A percentile compares a stretch with the other conserved stretches of the same genome.
These are phyloP conservation scores for Colletotrichum lentis DNA, from an alignment of 2,329 filamentous ascomycete species.

Conservation along the genomic window DNA sequence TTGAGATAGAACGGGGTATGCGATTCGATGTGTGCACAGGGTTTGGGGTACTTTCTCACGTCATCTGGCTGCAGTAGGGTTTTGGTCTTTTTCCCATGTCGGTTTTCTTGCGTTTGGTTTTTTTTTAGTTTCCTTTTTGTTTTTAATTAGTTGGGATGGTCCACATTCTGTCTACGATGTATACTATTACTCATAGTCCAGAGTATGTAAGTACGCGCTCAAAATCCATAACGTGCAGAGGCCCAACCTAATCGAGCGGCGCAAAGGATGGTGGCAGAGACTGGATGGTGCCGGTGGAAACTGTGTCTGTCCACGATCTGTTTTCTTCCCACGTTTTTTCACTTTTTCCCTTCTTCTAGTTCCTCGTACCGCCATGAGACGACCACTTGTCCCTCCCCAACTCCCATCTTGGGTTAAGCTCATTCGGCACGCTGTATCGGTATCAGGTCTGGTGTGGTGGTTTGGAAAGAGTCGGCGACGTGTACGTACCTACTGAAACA, in stretches of 20 bases:
- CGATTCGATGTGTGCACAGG: background rate
- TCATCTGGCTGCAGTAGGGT: background rate
- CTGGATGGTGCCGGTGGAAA: background rate
- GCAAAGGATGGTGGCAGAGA: background rate
- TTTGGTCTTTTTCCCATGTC: too few relatives aligned
- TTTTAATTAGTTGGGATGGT: slow-evolving; percentile 13
- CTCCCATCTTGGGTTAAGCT: background rate
- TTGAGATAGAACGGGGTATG: too few relatives aligned
- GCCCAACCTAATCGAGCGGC: slow-evolving; percentile 24
- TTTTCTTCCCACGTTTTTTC: background rate
- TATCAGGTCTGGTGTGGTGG: background rate
- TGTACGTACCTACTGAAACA: background rate
- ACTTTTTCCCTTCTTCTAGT: too few relatives aligned
- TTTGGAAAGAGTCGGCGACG: background rate
- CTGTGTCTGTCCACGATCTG: background rate
- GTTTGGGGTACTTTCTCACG: slow-evolving; percentile 17
- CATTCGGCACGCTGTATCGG: background rate
- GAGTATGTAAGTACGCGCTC: too few relatives aligned
- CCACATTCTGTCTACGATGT: slow-evolving; percentile 10
- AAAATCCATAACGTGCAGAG: background rate
- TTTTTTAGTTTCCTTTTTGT: too few relatives aligned
- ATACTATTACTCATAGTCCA: too few relatives aligned
- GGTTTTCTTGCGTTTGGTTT: too few relatives aligned
- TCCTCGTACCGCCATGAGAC: too few relatives aligned
- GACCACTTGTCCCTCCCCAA: slow-evolving; percentile 2